Conservation (phyloP, 768 basidiomycete species). For the Serendipita sp. region DNA sequence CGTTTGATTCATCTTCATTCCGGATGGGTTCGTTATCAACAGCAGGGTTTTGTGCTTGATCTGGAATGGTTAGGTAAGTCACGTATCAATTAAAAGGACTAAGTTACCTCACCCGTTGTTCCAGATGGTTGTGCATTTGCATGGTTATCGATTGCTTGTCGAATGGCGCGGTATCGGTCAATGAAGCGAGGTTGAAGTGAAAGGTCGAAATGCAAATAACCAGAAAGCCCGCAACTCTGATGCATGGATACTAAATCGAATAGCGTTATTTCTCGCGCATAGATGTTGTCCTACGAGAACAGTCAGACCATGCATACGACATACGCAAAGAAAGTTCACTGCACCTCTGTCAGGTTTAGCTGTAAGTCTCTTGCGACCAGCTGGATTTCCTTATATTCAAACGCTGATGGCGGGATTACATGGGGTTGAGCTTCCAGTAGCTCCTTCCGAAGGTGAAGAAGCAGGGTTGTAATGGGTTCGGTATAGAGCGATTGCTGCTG, state of each 20-base stretch:
- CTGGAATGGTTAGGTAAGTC: not conserved
- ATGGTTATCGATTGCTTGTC: not conserved
- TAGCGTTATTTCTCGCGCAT: constrained; percentile 8
- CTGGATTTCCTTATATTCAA: constrained; percentile 4
- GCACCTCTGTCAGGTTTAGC: constrained; percentile 7
- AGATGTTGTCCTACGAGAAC: constrained; percentile 9
- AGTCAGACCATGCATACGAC: not conserved
- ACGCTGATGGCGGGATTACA: not conserved
- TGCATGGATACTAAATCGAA: constrained; percentile 7
- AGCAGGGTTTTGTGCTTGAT: not conserved
- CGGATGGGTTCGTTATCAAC: not conserved
- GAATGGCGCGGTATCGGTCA: constrained; percentile 9
- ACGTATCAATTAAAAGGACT: not conserved
- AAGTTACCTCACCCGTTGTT: not conserved
- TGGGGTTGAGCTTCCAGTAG: not conserved
- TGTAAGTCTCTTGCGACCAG: constrained; percentile 1
- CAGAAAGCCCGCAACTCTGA: constrained; percentile 8
- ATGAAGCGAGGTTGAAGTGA: constrained; percentile 7
- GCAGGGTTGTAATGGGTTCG: constrained; percentile 1
- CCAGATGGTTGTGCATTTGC: not conserved
- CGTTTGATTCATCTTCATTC: not conserved
- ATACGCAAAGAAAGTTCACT: not conserved
- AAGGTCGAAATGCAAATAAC: constrained; percentile 7
- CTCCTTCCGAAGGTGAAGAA: not conserved
- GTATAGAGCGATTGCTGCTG: constrained; percentile 4